Base-by-base conservation (phyloP, 116 monocot genomes). In the Zostera marina region DNA sequence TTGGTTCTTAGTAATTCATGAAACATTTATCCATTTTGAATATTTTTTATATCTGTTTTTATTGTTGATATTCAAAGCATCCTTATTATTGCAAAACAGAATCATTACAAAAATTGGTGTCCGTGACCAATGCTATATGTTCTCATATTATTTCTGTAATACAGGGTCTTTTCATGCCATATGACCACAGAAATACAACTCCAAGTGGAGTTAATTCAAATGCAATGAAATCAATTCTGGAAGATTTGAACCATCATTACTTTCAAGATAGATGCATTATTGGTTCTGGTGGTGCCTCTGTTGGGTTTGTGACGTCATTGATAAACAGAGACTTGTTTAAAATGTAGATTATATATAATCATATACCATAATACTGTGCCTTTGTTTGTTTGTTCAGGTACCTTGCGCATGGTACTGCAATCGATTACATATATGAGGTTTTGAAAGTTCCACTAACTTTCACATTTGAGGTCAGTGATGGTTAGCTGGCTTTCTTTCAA, bases 111-210 rank as follows among this genome's bases (percentile, higher is more conserved):
- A 32, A 32, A 32, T 32, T 32, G 32, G 32, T 32, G 5, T 32
- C 32, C 5, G 5, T 32, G 1, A 5, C 5, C 32, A 32, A 32
- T 32, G 32, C 5, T 32, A 32, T 32, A 32, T 5, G 32, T 32
- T 32, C 32, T 72, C 58, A 63, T 52, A 57, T 42, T 16, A 38
- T 10, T 59, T 16, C 62, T 25, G 46, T 52, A 72, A 58, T 52
- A 62, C 74, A 98, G 96, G 96, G 85, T 68, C 66, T 98, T 9
- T 89, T 98, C 74, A 89, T 89, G 90, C 96, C 90, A 55, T 98
- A 98, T 69, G 96, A 98, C 73, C 90, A 98, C 74, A 98, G 78
- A 65, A 98, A 90, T 74, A 60, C 74, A 19, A 90, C 82, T 16
- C 86, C 96, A 38, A 56, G 58, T 65, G 90, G 96, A 48, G 25